Conservation (phyloP, 306 rosid species). For the Acacia confusa region DNA sequence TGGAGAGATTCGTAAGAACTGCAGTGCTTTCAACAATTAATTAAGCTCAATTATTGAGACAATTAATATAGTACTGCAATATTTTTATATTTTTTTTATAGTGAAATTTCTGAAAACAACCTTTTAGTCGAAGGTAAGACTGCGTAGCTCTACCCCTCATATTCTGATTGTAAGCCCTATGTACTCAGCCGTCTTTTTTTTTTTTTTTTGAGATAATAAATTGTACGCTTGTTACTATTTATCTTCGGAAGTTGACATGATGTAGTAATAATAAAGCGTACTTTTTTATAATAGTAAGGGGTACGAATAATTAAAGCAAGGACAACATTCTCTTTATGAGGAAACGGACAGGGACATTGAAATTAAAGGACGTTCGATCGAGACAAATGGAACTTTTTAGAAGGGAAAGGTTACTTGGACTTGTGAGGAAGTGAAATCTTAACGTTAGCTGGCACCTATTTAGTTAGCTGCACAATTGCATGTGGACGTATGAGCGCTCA, state of each 20-base stretch:
- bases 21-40: constrained; percentile 32
- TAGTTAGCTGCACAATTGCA: background rate
- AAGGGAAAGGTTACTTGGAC: background rate
- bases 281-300: too few species aligned
- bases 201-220: too few species aligned
- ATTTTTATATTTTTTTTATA: background rate
- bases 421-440: background rate
- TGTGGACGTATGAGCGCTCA: background rate
- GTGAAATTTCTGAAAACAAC: too few species aligned
- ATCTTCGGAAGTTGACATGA: background rate
- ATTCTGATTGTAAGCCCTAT: too few species aligned
- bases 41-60: background rate
- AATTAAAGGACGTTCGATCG: background rate
- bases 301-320: background rate
- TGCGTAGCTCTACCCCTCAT: too few species aligned
- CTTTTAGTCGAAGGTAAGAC: too few species aligned
- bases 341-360: background rate
- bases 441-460: background rate
- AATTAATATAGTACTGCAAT: background rate
- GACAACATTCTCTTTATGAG: background rate
- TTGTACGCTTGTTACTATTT: background rate
- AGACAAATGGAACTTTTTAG: background rate
- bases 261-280: too few species aligned
- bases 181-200: too few species aligned
- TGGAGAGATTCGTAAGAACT: constrained; percentile 38